Percentiles rank a stretch among this genome's conserved stretches.
These are phyloP conservation scores for Waltiozyma sp. DNA, from an alignment of 1,139 yeast species.

Conservation along the genomic window DNA sequence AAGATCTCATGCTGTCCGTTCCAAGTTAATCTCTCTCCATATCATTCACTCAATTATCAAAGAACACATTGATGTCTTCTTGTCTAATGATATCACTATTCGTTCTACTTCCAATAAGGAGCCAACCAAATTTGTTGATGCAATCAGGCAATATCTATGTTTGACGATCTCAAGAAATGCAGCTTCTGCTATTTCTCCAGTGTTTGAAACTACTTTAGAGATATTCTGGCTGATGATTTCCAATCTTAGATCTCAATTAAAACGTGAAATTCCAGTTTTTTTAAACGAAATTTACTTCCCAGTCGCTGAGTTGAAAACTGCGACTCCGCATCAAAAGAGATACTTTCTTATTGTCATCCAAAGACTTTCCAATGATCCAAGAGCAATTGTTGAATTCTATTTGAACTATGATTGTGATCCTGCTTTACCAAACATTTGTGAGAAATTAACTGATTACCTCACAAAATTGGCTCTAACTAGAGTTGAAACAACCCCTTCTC, in stretches of 20 bases:
- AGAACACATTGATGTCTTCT: slow-evolving; percentile 76
- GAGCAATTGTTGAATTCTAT: slow-evolving; percentile 84
- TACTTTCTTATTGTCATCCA: slow-evolving; percentile 71
- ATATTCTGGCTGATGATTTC: slow-evolving; percentile 85
- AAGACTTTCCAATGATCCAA: slow-evolving; percentile 77
- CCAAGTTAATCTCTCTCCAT: slow-evolving; percentile 80
- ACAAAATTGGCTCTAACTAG: slow-evolving; percentile 63
- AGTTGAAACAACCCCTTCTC: slow-evolving; percentile 62
- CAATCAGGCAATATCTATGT: slow-evolving; percentile 78
- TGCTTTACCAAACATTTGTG: slow-evolving; percentile 75
- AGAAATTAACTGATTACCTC: slow-evolving; percentile 65
- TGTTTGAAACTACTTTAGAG: slow-evolving; percentile 84
- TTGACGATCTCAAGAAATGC: slow-evolving; percentile 83
- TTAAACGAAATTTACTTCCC: slow-evolving; percentile 92
- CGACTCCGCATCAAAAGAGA: slow-evolving; percentile 87
- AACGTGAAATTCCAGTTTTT: slow-evolving; percentile 87
- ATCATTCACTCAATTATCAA: slow-evolving; percentile 77
- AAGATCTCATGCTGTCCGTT: slow-evolving; percentile 86
- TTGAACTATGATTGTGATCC: slow-evolving; percentile 93
- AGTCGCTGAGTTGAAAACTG: slow-evolving; percentile 81
- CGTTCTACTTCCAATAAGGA: slow-evolving; percentile 47
- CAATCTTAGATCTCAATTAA: slow-evolving; percentile 77
- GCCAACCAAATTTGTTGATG: slow-evolving; percentile 57
- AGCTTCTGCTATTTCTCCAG: slow-evolving; percentile 84
- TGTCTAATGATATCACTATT: slow-evolving; percentile 53